Evolutionary conservation across 805 yeast species (phyloP), one percentile per base, ranked within the genome.

Genomic region (Saccharomyces eubayanus): DNA sequence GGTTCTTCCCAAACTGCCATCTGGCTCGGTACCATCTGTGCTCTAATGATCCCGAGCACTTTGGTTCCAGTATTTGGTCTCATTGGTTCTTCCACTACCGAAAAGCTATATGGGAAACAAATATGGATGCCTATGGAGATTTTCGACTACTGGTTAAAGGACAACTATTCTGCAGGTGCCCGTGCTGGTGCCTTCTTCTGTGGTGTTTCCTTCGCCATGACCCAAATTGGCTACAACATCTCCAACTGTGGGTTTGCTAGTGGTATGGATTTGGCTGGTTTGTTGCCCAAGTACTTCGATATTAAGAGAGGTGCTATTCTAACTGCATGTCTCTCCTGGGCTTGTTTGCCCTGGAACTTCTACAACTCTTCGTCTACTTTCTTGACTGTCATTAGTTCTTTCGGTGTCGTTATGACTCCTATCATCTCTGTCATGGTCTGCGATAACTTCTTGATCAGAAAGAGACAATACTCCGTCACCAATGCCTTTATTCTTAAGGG

Each of bases 61-160:
- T 53, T 75, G 41, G 72, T 76, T 28, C 79, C 79, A 2, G 60
- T 75, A 10, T 71, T 74, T 61, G 77, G 78, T 57, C 65, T 76
- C 47, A 62, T 75, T 48, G 72, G 76, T 28, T 76, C 77, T 1
- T 73, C 77, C 12, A 68, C 75, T 10, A 65, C 72, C 21, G 56
- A 64, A 46, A 64, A 66, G 47, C 56, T 67, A 20, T 76, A 74
- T 57, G 74, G 72, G 28, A 57, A 55, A 30, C 62, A 64, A 50
- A 63, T 55, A 41, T 74, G 77, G 77, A 59, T 59, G 56, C 77
- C 77, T 47, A 65, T 59, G 57, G 72, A 69, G 49, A 64, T 74
- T 24, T 65, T 65, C 50, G 58, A 59, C 14, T 57, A 61, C 49
- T 67, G 71, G 68, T 52, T 68, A 48, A 59, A 55, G 6, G 53